These are phyloP conservation scores for Fusarium luffae DNA, from an alignment of 2,329 filamentous ascomycete genomes.

Conservation along the genomic window DNA sequence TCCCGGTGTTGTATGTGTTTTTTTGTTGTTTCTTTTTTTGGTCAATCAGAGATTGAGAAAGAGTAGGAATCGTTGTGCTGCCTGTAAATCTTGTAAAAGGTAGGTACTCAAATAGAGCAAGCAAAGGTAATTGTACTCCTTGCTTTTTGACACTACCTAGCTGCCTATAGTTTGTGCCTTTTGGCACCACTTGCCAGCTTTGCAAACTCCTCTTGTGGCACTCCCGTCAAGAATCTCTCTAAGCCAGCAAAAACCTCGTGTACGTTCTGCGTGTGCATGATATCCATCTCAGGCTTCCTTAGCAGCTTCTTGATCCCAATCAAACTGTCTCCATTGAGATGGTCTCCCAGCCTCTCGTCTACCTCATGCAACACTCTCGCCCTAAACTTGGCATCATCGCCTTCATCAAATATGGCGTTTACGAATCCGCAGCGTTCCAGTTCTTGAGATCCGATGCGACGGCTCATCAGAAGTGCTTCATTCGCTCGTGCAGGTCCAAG, in stretches of 20 bases:
- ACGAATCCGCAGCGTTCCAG: conserved; percentile 83
- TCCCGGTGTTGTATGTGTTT: conserved; percentile 13
- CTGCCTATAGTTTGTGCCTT: conserved; percentile 84
- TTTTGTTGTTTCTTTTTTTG: background rate
- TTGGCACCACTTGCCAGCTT: conserved; percentile 89
- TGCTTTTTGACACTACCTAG: background rate
- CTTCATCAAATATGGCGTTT: conserved; percentile 80
- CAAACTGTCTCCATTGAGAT: conserved; percentile 83
- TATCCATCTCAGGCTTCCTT: conserved; percentile 75
- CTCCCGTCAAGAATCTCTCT: conserved; percentile 80
- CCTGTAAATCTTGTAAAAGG: background rate
- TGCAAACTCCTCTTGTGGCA: conserved; percentile 89
- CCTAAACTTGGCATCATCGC: conserved; percentile 76
- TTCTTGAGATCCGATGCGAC: conserved; percentile 77
- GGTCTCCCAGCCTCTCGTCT: conserved; percentile 80
- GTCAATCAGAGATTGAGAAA: background rate
- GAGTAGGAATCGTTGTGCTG: background rate
- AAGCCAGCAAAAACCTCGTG: conserved; percentile 88
- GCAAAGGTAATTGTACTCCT: background rate
- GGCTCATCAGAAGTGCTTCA: conserved; percentile 93
- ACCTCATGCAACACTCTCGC: conserved; percentile 80
- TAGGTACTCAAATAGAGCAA: background rate
- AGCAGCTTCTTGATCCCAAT: conserved; percentile 88
- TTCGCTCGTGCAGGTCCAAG: conserved; percentile 86
- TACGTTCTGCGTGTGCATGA: conserved; percentile 80